A percentile compares a stretch with the other conserved stretches of the same genome.
Evolutionary conservation across 208 protist genomes (phyloP).

Genomic region (Acanthamoeba pearcei): DNA sequence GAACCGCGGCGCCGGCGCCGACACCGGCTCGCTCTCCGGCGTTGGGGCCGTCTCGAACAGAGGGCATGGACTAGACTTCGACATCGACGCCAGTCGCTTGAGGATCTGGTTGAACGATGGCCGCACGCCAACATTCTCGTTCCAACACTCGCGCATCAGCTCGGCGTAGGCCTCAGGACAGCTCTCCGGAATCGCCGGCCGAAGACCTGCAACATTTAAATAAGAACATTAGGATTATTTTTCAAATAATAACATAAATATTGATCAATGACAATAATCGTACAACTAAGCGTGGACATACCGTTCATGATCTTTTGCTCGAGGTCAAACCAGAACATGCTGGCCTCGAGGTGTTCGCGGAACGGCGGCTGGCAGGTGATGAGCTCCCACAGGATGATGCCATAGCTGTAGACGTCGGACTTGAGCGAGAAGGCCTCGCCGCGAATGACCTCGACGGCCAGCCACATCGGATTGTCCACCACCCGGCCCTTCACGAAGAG

Average conservation of each 20-base stretch:
- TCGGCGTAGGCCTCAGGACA: conserved; percentile 32
- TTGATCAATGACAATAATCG: too few species aligned
- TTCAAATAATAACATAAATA: neutral
- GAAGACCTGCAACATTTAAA: neutral
- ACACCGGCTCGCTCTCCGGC: neutral
- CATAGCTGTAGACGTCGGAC: conserved; percentile 60
- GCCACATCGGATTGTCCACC: conserved; percentile 68
- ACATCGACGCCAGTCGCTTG: neutral
- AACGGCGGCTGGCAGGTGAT: conserved; percentile 45
- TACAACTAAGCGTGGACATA: neutral
- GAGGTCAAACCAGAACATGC: conserved; percentile 65
- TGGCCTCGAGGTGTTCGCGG: conserved; percentile 24
- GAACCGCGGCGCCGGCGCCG: neutral
- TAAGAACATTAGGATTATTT: neutral
- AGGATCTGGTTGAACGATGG: conserved; percentile 51
- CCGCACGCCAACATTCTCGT: neutral
- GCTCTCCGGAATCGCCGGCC: neutral
- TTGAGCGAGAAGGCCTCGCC: conserved; percentile 54
- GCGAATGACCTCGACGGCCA: conserved; percentile 61
- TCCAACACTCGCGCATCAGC: conserved; percentile 57
- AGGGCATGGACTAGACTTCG: too few species aligned
- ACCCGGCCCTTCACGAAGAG: conserved; percentile 37
- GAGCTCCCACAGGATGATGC: conserved; percentile 68
- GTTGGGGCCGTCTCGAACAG: neutral
- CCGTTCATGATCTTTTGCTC: conserved; percentile 52